A percentile compares a stretch with the other conserved stretches of the same genome.
Conservation (phyloP, 2,329 filamentous ascomycete genomes). For the Verticillium nubilum region DNA sequence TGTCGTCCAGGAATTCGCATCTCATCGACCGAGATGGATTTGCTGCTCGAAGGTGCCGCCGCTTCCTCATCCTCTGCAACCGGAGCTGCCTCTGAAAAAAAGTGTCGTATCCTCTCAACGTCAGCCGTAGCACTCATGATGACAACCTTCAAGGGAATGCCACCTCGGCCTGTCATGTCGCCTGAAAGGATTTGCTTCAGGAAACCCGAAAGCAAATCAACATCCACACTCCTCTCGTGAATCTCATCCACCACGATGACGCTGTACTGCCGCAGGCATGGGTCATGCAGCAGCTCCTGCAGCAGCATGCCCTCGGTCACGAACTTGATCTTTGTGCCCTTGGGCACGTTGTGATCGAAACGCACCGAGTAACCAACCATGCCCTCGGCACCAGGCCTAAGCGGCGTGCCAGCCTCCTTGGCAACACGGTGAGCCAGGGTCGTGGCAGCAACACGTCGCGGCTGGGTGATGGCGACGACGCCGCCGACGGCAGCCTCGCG, state of each 20-base stretch:
- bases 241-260: constrained; percentile 93
- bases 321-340: constrained; percentile 83
- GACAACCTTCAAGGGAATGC: constrained; percentile 76
- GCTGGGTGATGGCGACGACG: constrained; percentile 90
- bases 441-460: constrained; percentile 87
- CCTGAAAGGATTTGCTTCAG: constrained; percentile 68
- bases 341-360: constrained; percentile 83
- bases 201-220: constrained; percentile 86
- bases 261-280: constrained; percentile 77
- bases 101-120: constrained; percentile 68
- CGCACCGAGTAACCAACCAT: constrained; percentile 88
- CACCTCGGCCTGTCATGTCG: constrained; percentile 59
- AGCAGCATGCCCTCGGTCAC: constrained; percentile 94
- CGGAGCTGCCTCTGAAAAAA: constrained; percentile 51
- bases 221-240: constrained; percentile 91
- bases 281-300: constrained; percentile 87
- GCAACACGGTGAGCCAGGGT: constrained; percentile 85
- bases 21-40: constrained; percentile 26
- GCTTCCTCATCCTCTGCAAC: neutral
- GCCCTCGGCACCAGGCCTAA: constrained; percentile 30
- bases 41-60: neutral
- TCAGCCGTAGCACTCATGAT: constrained; percentile 98
- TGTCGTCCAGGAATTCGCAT: constrained; percentile 79
- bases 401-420: constrained; percentile 60
- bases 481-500: constrained; percentile 58